These are phyloP conservation scores for Alternaria sp. DNA, from an alignment of 2,329 filamentous ascomycete genomes.

Conservation along the genomic window DNA sequence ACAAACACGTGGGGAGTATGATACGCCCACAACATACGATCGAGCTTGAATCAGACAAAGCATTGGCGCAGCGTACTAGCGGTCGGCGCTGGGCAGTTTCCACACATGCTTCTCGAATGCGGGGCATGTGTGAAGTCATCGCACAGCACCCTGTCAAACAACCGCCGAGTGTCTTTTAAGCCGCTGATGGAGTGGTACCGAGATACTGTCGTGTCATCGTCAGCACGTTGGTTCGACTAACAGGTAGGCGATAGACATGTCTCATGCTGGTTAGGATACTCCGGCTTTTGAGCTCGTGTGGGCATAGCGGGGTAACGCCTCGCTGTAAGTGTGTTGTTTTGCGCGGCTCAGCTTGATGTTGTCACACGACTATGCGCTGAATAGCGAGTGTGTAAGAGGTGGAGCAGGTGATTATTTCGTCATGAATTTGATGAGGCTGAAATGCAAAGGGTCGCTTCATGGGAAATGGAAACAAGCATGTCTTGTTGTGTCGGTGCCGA, in stretches of 20 bases:
- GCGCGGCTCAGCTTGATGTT: neutral
- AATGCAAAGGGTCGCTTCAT: neutral
- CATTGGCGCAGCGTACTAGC: neutral
- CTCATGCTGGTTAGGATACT: neutral
- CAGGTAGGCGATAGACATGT: neutral
- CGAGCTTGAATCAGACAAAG: neutral
- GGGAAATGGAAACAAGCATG: neutral
- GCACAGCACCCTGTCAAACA: neutral
- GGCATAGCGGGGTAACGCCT: neutral
- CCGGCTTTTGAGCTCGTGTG: neutral
- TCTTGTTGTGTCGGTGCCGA: neutral
- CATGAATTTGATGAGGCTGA: neutral
- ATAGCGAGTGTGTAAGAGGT: neutral
- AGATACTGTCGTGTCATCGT: neutral
- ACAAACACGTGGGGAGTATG: conserved; percentile 5
- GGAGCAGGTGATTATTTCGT: neutral
- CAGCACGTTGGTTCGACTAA: neutral
- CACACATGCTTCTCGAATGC: neutral
- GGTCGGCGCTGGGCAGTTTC: neutral
- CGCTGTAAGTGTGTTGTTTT: neutral
- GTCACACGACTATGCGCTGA: neutral
- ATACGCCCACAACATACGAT: neutral
- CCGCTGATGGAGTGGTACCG: neutral
- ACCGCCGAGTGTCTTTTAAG: neutral
- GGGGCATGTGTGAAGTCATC: neutral